A percentile compares a stretch with the other conserved stretches of the same genome.
phyloP scores from a whole-genome alignment of 1,284 basidiomycete genomes.

The Sparassis latifolia region DNA sequence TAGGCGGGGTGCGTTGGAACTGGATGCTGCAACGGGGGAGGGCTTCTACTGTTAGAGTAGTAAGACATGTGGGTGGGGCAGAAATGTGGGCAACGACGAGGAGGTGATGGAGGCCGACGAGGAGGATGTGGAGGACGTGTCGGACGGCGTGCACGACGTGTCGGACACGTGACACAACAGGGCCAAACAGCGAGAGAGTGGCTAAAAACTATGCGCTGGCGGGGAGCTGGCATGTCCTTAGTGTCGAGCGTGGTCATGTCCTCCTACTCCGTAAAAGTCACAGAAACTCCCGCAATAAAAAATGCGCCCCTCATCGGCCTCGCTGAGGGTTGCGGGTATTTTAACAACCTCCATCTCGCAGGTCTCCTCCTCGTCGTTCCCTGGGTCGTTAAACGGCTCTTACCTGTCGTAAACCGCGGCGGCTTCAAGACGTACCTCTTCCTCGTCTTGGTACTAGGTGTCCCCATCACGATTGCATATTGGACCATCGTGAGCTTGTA shows the following conservation, averaged over 20 bases:
- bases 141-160: neutral
- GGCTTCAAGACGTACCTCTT: conserved; percentile 83
- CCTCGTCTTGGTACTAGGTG: conserved; percentile 67
- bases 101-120: conserved; percentile 1
- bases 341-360: conserved; percentile 80
- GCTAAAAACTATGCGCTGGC: neutral
- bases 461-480: conserved; percentile 82
- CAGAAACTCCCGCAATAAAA: conserved; percentile 63
- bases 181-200: conserved; percentile 5
- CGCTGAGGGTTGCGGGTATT: conserved; percentile 81
- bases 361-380: conserved; percentile 73
- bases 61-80: conserved; percentile 27
- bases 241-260: conserved; percentile 28
- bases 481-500: conserved; percentile 87
- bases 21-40: conserved; percentile 82
- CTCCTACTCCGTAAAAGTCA: conserved; percentile 46
- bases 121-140: neutral
- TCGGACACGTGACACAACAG: conserved; percentile 3
- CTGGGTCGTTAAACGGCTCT: conserved; percentile 72
- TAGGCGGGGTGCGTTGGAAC: conserved; percentile 87
- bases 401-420: conserved; percentile 73
- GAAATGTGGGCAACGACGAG: neutral
- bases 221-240: neutral
- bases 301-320: conserved; percentile 81
- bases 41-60: conserved; percentile 51